Base-by-base conservation (phyloP, 805 yeast species). In the Metschnikowia arizonensis region DNA sequence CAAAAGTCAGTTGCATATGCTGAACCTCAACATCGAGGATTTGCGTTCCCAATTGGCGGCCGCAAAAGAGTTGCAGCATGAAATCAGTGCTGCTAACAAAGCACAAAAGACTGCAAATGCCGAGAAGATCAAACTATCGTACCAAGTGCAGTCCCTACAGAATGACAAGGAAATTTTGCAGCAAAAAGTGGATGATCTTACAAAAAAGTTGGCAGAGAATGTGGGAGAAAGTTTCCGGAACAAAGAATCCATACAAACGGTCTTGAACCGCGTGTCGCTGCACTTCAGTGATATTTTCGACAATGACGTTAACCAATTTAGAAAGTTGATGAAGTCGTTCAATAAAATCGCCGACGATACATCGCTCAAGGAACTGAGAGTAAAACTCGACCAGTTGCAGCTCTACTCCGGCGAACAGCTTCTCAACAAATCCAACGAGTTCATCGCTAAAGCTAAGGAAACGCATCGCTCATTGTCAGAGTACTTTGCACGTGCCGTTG, bases 401-500 rank as follows among this genome's bases (percentile, higher is more conserved):
- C 65, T 71, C 31, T 17, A 40, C 26, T 33, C 33, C 5, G 43
- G 43, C 6, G 32, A 46, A 3, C 46, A 58, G 7, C 33, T 49
- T 8, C 35, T 46, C 36, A 35, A 39, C 9, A 50, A 36, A 17
- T 28, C 32, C 6, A 19, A 31, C 7, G 42, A 43, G 2, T 37
- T 26, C 6, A 11, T 46, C 19, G 12, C 32, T 4, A 26, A 46
- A 23, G 40, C 43, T n/a, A 48, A 48, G 28, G 72, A 69, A 17
- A 66, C 53, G 49, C 77, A 62, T 30, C 75, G 74, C 43, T 70
- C 81, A 0, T 63, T 79, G 3, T 71, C 76, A 44, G 72, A 72
- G 12, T 83, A 80, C 54, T 78, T 79, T 50, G 75, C 77, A n/a
- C 65, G 81, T 37, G 88, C 87, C 0, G 73, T 78, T 5, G 78